Conservation (phyloP, 2,329 filamentous ascomycete species). For the Xylaria sp. region DNA sequence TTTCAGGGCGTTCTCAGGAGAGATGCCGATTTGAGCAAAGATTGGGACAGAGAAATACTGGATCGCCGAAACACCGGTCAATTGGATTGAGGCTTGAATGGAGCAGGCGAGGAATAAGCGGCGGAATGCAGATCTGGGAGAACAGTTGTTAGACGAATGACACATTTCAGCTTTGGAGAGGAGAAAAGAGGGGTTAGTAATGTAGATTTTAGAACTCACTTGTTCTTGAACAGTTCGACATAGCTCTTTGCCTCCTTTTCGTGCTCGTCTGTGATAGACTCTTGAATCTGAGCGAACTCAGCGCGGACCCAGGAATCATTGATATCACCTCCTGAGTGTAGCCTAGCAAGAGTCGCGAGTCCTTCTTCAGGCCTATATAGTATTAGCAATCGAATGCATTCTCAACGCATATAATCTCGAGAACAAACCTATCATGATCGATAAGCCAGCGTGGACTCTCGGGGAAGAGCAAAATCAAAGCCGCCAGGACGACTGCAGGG, state of each 20-base stretch:
- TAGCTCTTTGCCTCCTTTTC: constrained; percentile 77
- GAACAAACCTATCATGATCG: constrained; percentile 63
- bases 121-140: constrained; percentile 68
- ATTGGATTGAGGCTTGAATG: constrained; percentile 76
- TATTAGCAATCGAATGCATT: background rate
- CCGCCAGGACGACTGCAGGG: constrained; percentile 71
- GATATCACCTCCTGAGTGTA: constrained; percentile 75
- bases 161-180: background rate
- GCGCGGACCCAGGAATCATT: constrained; percentile 76
- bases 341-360: constrained; percentile 71
- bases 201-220: constrained; percentile 40
- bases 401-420: background rate
- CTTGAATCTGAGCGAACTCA: constrained; percentile 76
- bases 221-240: constrained; percentile 72
- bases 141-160: background rate
- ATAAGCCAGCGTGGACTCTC: constrained; percentile 81
- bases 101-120: constrained; percentile 75
- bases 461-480: constrained; percentile 75
- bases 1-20: constrained; percentile 70
- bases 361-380: constrained; percentile 68
- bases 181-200: background rate
- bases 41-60: constrained; percentile 78
- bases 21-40: constrained; percentile 75
- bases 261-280: constrained; percentile 70
- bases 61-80: constrained; percentile 80